These are phyloP conservation scores for Claviceps sp. DNA, from an alignment of 2,329 filamentous ascomycete species.

Conservation along the genomic window DNA sequence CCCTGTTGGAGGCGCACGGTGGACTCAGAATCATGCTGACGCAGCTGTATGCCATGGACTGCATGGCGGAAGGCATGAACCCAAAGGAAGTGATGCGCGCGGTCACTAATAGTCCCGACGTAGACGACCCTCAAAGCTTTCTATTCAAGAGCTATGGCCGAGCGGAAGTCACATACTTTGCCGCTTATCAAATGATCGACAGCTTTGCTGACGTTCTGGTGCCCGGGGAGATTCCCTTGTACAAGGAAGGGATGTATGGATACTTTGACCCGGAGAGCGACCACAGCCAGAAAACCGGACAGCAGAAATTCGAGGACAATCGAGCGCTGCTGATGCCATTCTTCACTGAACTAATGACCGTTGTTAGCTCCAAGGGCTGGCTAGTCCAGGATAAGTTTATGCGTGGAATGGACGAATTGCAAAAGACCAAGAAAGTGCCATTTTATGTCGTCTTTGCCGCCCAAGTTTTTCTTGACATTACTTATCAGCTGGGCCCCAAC, in stretches of 20 bases:
- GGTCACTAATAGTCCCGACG: neutral
- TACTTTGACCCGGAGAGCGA: slow-evolving; percentile 15
- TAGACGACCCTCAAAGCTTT: neutral
- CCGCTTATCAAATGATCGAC: neutral
- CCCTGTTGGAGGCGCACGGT: slow-evolving; percentile 14
- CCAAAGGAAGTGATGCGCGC: neutral
- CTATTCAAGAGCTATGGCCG: neutral
- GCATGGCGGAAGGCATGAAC: neutral
- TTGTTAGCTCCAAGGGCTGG: slow-evolving; percentile 5
- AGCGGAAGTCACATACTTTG: neutral
- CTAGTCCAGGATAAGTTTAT: slow-evolving; percentile 24
- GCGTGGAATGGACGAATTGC: slow-evolving; percentile 20
- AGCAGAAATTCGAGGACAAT: slow-evolving; percentile 23
- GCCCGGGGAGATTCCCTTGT: slow-evolving; percentile 7
- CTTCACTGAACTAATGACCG: slow-evolving; percentile 19
- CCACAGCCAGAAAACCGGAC: slow-evolving; percentile 12
- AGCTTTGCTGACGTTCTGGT: slow-evolving; percentile 5
- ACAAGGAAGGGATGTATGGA: slow-evolving; percentile 14
- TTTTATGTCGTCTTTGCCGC: slow-evolving; percentile 26
- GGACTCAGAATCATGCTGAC: slow-evolving; percentile 11
- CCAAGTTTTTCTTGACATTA: slow-evolving; percentile 29
- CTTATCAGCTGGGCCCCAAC: slow-evolving; percentile 16
- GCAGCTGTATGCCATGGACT: slow-evolving; percentile 4
- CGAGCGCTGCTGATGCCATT: slow-evolving; percentile 18
- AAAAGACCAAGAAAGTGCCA: slow-evolving; percentile 16